Evolutionary conservation across 2,329 filamentous ascomycete species (phyloP), one percentile per base, ranked within the genome.

Genomic region (Fusarium annulatum): DNA sequence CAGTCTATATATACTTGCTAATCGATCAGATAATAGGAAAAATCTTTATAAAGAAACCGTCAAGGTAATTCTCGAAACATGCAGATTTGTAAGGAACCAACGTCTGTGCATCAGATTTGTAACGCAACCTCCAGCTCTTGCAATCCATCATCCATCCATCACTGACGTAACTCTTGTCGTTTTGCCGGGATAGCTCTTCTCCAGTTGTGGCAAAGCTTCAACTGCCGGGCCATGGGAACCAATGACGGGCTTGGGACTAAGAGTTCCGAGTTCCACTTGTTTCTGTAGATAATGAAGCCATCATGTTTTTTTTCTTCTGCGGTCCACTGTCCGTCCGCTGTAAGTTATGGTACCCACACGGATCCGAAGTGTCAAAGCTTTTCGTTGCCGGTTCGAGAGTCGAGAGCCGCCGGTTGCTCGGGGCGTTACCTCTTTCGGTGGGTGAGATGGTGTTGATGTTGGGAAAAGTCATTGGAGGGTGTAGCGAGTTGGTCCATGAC

Each of bases 121-220:
- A 73, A 73, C 36, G 23, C 34, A 30, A 41, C 34, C 2, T 55
- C 51, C 34, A 55, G 23, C 19, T 33, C 38, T 57, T 36, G 49
- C n/a, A 21, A 33, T 36, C 23, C 33, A 41, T 36, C 11, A 33
- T 33, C 33, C 33, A 33, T 33, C 42, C 46, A 34, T 46, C 38
- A 61, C 67, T 73, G 71, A 68, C 71, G 71, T 71, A 73, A 73
- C 67, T 38, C 23, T 71, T 68, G 63, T 74, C 67, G 67, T 49
- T 59, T 58, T 53, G 43, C 39, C 53, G 52, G 49, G 67, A 71
- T 67, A 36, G 30, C 38, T 53, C 30, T 39, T 41, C 26, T 55
- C 36, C 23, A 55, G 7, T 43, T 33, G 52, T 72, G 64, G 67
- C 46, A 33, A 67, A 23, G 48, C 33, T 52, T 45, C 41, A 70